Base-by-base conservation (phyloP, 2,329 filamentous ascomycete genomes). In the Calonectria hongkongensis region DNA sequence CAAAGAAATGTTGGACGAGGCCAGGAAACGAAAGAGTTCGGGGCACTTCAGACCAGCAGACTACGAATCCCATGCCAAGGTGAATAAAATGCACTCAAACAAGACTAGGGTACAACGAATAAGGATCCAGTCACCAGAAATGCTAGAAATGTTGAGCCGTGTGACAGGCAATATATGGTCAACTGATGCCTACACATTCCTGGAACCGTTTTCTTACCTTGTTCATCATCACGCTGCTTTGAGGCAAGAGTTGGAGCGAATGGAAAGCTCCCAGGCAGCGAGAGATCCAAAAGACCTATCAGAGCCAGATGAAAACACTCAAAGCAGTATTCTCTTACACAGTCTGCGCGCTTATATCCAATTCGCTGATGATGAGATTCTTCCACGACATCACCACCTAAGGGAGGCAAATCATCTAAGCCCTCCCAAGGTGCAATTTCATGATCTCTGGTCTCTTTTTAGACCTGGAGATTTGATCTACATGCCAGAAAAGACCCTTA, bases 381-480 rank as follows among this genome's bases (percentile, higher is more conserved):
- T 67, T 0, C 64, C 64, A 21, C 18, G 21, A 9, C 33, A 67
- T 36, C 36, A 45, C 15, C 36, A 39, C 10, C 28, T 56, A n/a
- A 21, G 50, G 27, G 25, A 56, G 48, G 8, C 21, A 27, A 1
- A 18, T 18, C 47, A 21, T 41, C 33, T n/a, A 2, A 3, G 21
- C 8, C 33, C 30, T 28, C 16, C 36, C 8, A 56, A 62, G 21
- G 21, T 70, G 18, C 36, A 36, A 7, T 70, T 70, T 30, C 47
- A 65, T 13, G 60, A 70, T n/a, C 50, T 70, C 3, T 65, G 60
- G 60, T 60, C 50, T 39, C 50, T 70, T 7, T 70, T 70, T 18
- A 54, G 33, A 16, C 68, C 63, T 18, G 68, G 68, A 6, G 68
- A 70, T 12, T 3, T 66, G 3, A 65, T 70, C 4, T 70, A 45